Percentiles rank a stretch among this genome's conserved stretches.
These are phyloP conservation scores for Penicillium pancosmium DNA, from an alignment of 495 filamentous ascomycete species.

Conservation along the genomic window DNA sequence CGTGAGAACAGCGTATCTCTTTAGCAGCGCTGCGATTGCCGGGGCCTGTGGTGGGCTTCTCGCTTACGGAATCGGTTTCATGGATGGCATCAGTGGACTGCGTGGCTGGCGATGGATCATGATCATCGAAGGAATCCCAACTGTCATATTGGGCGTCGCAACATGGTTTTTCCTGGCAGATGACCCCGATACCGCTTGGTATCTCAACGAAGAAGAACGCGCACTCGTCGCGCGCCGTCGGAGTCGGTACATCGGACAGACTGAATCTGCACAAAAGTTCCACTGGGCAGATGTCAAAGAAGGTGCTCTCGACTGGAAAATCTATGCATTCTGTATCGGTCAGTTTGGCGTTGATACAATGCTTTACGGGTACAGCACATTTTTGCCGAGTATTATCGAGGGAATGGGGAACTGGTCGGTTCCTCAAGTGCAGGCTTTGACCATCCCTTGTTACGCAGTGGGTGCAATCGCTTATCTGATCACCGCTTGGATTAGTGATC, in stretches of 20 bases:
- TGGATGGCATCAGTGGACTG: constrained; percentile 67
- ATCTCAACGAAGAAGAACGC: constrained; percentile 63
- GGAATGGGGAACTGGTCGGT: constrained; percentile 63
- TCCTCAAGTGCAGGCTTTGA: constrained; percentile 71
- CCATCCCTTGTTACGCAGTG: constrained; percentile 73
- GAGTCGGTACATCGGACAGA: constrained; percentile 57
- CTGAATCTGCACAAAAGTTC: constrained; percentile 62
- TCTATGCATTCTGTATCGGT: constrained; percentile 65
- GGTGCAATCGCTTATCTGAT: constrained; percentile 68
- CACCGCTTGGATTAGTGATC: constrained; percentile 63
- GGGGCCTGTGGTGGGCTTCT: constrained; percentile 77
- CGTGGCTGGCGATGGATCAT: constrained; percentile 58
- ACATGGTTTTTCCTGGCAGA: constrained; percentile 68
- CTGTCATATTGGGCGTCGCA: constrained; percentile 61
- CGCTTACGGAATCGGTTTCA: constrained; percentile 71
- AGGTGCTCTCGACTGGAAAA: constrained; percentile 64
- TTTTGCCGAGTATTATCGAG: constrained; percentile 77
- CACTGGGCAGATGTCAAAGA: constrained; percentile 55
- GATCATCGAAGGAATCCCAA: constrained; percentile 75
- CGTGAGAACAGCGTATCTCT: constrained; percentile 73
- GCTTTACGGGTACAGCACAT: constrained; percentile 77
- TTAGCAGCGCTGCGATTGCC: constrained; percentile 73
- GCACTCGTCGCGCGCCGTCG: constrained; percentile 48
- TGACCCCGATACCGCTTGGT: constrained; percentile 62
- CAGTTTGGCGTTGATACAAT: constrained; percentile 72